Conservation (phyloP, 768 basidiomycete species). For the Tulasnella sp. region DNA sequence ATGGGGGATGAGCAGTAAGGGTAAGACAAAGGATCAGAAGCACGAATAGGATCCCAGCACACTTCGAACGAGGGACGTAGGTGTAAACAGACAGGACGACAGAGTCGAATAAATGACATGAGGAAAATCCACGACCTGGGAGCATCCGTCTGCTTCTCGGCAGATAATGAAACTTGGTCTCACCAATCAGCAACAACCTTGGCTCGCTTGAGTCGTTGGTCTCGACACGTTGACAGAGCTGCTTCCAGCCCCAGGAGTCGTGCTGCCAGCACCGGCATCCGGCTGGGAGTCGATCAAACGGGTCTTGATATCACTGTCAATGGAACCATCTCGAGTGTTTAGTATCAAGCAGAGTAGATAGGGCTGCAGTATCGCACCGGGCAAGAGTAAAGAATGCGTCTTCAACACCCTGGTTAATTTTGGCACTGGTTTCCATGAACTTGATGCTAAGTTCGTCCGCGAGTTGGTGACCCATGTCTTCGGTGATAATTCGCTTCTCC, state of each 20-base stretch:
- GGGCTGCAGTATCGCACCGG: conserved; percentile 43
- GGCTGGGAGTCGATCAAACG: conserved; percentile 91
- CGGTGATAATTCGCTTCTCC: conserved; percentile 85
- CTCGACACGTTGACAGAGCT: conserved; percentile 13
- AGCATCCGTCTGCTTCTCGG: too few relatives aligned
- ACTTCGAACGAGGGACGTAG: neutral
- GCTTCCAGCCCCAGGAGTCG: neutral
- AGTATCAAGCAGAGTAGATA: neutral
- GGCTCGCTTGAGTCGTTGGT: neutral
- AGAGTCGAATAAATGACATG: neutral
- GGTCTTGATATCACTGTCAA: conserved; percentile 82
- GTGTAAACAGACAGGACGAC: neutral
- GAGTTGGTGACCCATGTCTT: conserved; percentile 83
- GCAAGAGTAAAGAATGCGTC: conserved; percentile 97
- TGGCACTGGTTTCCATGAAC: conserved; percentile 97
- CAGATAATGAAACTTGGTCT: too few relatives aligned
- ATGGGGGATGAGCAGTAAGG: too few relatives aligned
- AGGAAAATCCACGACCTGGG: neutral
- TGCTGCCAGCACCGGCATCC: conserved; percentile 30
- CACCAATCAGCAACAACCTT: neutral
- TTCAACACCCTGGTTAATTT: conserved; percentile 94
- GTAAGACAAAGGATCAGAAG: too few relatives aligned
- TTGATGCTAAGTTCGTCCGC: conserved; percentile 89
- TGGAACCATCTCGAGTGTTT: neutral
- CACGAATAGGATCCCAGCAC: too few relatives aligned